Conservation (phyloP, 1,284 basidiomycete species). For the Marasmius oreades region DNA sequence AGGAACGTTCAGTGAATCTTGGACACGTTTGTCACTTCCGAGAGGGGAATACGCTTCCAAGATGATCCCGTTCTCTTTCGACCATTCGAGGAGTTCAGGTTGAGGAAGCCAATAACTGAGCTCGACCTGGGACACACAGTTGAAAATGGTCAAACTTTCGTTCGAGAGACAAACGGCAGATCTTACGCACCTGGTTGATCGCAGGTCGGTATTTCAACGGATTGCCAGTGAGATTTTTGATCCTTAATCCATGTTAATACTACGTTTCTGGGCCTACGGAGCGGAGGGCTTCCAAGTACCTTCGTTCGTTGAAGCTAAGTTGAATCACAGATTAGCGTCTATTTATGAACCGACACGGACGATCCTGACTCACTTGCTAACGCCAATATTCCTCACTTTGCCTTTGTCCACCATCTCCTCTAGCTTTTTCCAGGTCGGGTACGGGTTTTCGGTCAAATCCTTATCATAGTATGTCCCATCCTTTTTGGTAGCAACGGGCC, state of each 20-base stretch:
- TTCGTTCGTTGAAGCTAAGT: slow-evolving; percentile 55
- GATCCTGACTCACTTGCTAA: slow-evolving; percentile 52
- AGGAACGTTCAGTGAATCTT: slow-evolving; percentile 49
- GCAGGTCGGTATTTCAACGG: slow-evolving; percentile 46
- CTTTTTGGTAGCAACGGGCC: slow-evolving; percentile 70
- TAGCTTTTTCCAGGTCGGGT: slow-evolving; percentile 82
- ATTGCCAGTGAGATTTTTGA: slow-evolving; percentile 6
- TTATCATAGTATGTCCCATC: slow-evolving; percentile 51
- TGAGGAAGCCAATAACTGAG: slow-evolving; percentile 82
- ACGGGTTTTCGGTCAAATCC: slow-evolving; percentile 65
- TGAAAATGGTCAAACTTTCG: neutral
- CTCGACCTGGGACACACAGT: slow-evolving; percentile 49
- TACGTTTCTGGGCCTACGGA: neutral
- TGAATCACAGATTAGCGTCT: neutral
- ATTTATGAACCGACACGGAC: neutral
- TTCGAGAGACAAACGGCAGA: neutral
- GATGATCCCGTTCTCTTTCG: slow-evolving; percentile 58
- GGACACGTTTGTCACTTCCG: slow-evolving; percentile 62
- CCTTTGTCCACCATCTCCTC: slow-evolving; percentile 76
- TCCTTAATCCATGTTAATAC: neutral
- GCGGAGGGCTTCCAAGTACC: neutral
- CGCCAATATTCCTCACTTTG: slow-evolving; percentile 80
- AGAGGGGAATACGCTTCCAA: slow-evolving; percentile 83
- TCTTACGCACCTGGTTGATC: slow-evolving; percentile 55
- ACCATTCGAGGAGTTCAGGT: slow-evolving; percentile 72